phyloP scores from a whole-genome alignment of 2,329 filamentous ascomycete genomes.

The Pestalotiopsis sp. region DNA sequence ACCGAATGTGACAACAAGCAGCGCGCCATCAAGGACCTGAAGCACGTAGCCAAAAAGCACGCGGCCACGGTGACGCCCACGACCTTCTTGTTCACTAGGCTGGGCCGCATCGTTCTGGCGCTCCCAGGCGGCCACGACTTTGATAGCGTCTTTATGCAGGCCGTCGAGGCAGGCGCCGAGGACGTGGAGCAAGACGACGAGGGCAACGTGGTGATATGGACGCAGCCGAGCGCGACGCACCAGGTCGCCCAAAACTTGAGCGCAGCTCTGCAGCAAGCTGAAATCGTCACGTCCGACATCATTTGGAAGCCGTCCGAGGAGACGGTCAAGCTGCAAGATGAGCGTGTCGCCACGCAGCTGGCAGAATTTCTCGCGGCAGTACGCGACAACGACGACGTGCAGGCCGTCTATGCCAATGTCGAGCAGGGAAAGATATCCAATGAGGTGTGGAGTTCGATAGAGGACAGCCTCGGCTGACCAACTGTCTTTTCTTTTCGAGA shows the following conservation, averaged over 20 bases:
- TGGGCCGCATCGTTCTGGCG: constrained; percentile 71
- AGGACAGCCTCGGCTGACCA: constrained; percentile 47
- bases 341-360: constrained; percentile 56
- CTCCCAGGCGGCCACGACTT: constrained; percentile 37
- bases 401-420: constrained; percentile 76
- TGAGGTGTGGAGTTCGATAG: constrained; percentile 54
- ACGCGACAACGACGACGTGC: constrained; percentile 70
- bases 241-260: constrained; percentile 65
- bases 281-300: constrained; percentile 75
- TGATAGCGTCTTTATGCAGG: constrained; percentile 75
- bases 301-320: constrained; percentile 84
- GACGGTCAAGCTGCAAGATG: constrained; percentile 61
- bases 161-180: constrained; percentile 80
- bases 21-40: constrained; percentile 72
- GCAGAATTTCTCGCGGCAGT: constrained; percentile 58
- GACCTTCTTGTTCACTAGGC: constrained; percentile 81
- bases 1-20: constrained; percentile 81
- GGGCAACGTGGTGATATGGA: constrained; percentile 71
- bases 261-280: constrained; percentile 57
- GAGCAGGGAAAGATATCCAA: constrained; percentile 50
- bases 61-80: constrained; percentile 73
- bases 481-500: not conserved
- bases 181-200: constrained; percentile 69
- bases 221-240: constrained; percentile 65
- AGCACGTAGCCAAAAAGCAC: constrained; percentile 67